Percentiles rank a stretch among this genome's conserved stretches.
Conservation (phyloP, 1,284 basidiomycete genomes). For the Sporisorium iseilematis-ciliati region DNA sequence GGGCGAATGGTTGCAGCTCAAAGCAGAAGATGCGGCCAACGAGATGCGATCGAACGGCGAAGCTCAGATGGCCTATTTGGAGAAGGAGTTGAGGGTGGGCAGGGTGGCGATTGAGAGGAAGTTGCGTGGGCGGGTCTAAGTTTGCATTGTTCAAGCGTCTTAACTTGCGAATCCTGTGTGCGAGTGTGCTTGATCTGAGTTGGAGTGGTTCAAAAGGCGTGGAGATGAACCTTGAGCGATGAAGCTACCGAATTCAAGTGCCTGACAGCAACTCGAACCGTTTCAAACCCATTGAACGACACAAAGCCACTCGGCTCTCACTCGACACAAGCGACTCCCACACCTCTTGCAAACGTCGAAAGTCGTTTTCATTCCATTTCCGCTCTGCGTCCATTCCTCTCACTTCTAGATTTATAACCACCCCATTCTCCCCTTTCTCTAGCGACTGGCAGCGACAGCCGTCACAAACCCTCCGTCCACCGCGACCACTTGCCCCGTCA, state of each 20-base stretch:
- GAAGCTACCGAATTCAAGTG: no score
- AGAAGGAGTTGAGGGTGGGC: conserved; percentile 17
- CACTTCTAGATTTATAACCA: no score
- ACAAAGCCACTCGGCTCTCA: neutral
- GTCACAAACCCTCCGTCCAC: conserved; percentile 61
- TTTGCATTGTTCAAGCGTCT: neutral
- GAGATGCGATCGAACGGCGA: conserved; percentile 46
- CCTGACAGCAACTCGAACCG: no score
- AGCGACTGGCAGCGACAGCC: conserved; percentile 41
- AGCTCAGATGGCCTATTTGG: conserved; percentile 30
- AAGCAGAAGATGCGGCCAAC: conserved; percentile 34
- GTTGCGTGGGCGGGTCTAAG: conserved; percentile 15
- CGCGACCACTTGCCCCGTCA: conserved; percentile 54
- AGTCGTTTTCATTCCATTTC: neutral
- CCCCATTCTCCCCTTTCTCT: no score
- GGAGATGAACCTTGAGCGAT: no score
- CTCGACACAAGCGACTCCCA: no score
- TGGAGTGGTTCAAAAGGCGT: no score
- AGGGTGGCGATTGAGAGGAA: conserved; percentile 26
- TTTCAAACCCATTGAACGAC: neutral
- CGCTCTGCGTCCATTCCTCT: neutral
- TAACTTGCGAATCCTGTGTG: neutral
- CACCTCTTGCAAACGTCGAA: no score
- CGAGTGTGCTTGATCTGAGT: neutral
- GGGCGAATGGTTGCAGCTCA: conserved; percentile 47